Evolutionary conservation across 1,284 basidiomycete species (phyloP), one percentile per base, ranked within the genome.

Genomic region (Coniophora puteana): DNA sequence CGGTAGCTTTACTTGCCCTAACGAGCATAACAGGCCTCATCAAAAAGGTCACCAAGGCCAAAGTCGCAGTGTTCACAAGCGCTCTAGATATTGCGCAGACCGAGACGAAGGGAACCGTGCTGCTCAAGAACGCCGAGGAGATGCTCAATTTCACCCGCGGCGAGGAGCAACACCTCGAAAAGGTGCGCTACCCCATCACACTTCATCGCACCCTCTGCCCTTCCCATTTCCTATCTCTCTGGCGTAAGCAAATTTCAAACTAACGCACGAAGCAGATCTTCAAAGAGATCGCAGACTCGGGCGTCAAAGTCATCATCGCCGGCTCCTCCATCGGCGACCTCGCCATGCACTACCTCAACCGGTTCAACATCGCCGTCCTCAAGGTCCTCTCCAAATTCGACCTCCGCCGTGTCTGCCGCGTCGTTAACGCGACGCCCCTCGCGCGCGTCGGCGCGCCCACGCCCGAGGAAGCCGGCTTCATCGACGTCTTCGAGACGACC

Each of bases 371-470:
- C 64, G 87, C 91, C 52, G 93, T 98, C 52, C 80, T 99, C 69
- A 98, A 98, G 67, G 90, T 99, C 24, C 78, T 96, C 45, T 97
- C 93, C 62, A 99, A 99, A 65, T 99, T 99, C 65, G 95, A 99
- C 51, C 80, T 99, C 14, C 85, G 94, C 36, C 77, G 96, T 4
- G 71, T 98, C 24, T 96, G 93, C 65, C 87, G 94, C 45, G 93
- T 99, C 52, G 89, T 95, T 46, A 92, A 93, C 47, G 96, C 96
- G 8, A 97, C 93, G 1, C 94, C 96, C 4, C 81, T 99, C 36
- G 95, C 96, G 4, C 85, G 96, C 33, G 76, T 99, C 45, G 96
- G 96, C 43, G 91, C 94, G 0, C 95, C 96, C 3, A 95, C 92
- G 14, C 80, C 93, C 0, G 96, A 99, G 65, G 96, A 99, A 69